Evolutionary conservation across 345 rosid genomes (phyloP).

Genomic region (Balakata baccata): DNA sequence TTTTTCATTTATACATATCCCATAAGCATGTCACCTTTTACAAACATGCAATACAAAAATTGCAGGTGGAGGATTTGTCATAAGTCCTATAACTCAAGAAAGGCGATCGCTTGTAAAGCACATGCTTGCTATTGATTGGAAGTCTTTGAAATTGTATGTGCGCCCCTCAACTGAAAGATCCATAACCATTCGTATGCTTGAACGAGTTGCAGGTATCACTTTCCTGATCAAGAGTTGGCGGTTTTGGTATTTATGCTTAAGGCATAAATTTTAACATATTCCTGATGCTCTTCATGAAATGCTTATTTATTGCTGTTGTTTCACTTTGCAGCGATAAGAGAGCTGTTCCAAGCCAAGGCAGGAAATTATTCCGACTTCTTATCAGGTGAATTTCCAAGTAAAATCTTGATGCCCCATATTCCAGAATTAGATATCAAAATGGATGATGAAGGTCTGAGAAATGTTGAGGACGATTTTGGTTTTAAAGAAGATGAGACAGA

Average conservation of each 20-base stretch:
- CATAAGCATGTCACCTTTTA: neutral
- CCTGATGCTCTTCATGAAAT: neutral
- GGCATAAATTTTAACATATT: too few species aligned
- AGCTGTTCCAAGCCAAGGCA: constrained; percentile 60
- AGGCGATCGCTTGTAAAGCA: constrained; percentile 75
- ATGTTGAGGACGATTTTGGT: constrained; percentile 18
- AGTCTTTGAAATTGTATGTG: constrained; percentile 66
- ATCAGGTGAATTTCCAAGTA: constrained; percentile 35
- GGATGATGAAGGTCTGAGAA: constrained; percentile 24
- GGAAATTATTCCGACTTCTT: constrained; percentile 45
- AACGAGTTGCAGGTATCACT: constrained; percentile 66
- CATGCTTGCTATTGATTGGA: constrained; percentile 95
- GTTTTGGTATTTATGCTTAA: too few species aligned
- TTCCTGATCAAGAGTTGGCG: neutral
- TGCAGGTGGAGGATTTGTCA: constrained; percentile 92
- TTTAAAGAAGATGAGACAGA: constrained; percentile 38
- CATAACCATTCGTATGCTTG: constrained; percentile 73
- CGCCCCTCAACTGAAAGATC: constrained; percentile 61
- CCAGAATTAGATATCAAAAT: constrained; percentile 27
- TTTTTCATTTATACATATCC: too few species aligned
- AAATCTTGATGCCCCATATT: constrained; percentile 29
- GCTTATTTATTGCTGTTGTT: neutral
- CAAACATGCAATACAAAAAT: constrained; percentile 1
- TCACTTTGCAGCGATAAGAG: constrained; percentile 57
- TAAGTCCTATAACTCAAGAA: constrained; percentile 69